Base-by-base conservation (phyloP, 148 eudicot species). In the Rhododendron simsii region DNA sequence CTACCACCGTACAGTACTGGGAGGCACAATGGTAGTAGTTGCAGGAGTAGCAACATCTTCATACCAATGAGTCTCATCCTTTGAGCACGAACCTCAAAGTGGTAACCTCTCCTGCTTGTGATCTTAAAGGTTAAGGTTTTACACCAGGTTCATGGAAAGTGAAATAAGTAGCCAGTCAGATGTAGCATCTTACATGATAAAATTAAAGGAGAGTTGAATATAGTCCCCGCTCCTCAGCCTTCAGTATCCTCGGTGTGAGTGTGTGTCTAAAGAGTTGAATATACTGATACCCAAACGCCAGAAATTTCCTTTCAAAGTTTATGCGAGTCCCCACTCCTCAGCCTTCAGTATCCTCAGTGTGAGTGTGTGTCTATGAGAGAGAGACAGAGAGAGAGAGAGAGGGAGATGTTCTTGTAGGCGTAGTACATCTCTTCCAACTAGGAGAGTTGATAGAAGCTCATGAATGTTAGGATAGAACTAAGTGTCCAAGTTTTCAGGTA, bases 181-280 rank as follows among this genome's bases (percentile, higher is more conserved):
- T 57, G 28, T 20, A 37, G 84, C 48, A 39, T 81, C 83, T 10
- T 35, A 59, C 30, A 57, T 81, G 73, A 37, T 81, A 35, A 8
- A 81, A 9, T 4, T 35, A 81, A 35, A 61, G 74, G 81, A 78
- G 81, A 78, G 57, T 39, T 82, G 84, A n/a, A 78, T 11, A 9
- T 78, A 23, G 28, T 57, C 39, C 45, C n/a, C 47, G 1, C n/a
- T 37, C 21, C 67, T 21, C 15, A 15, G n/a, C 61, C 61, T 50
- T 80, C 4, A 14, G 82, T 48, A 50, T 50, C 26, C 69, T 59
- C 23, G 2, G n/a, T 53, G 57, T 51, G 18, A 1, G 57, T 51
- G 57, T 51, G 57, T 51, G 55, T 51, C 14, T 51, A 20, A 6
- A 55, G 81, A 78, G 57, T 39, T 82, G 84, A n/a, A 78, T 23